These are phyloP conservation scores for Starmerella sirachaensis DNA, from an alignment of 805 yeast species.

Conservation along the genomic window DNA sequence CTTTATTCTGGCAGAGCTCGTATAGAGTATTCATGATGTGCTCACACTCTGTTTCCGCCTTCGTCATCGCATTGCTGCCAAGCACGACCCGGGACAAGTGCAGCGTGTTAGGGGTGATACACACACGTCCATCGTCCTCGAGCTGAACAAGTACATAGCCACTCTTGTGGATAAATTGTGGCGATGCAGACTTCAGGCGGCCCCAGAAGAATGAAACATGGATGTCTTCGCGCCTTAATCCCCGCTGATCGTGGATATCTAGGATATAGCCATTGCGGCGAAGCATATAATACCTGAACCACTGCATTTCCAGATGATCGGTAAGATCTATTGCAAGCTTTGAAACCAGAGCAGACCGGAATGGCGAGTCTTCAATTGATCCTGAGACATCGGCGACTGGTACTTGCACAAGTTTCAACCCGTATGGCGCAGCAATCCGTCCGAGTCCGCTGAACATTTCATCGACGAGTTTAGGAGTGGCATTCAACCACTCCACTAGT, in stretches of 20 bases:
- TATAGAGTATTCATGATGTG: slow-evolving; percentile 7
- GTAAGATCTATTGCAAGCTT: slow-evolving; percentile 47
- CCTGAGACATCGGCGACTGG: slow-evolving; percentile 83
- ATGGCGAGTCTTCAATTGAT: slow-evolving; percentile 67
- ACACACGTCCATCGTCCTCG: slow-evolving; percentile 62
- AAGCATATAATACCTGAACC: slow-evolving; percentile 66
- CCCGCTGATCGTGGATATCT: slow-evolving; percentile 45
- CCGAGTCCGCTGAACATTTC: slow-evolving; percentile 69
- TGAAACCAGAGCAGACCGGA: slow-evolving; percentile 71
- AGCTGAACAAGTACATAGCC: slow-evolving; percentile 87
- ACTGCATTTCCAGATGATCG: slow-evolving; percentile 30
- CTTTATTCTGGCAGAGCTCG: slow-evolving; percentile 6
- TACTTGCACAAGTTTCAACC: slow-evolving; percentile 67
- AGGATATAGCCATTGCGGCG: slow-evolving; percentile 61
- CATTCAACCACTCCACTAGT: slow-evolving; percentile 82
- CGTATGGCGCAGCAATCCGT: slow-evolving; percentile 73
- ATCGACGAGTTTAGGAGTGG: slow-evolving; percentile 75
- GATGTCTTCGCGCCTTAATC: slow-evolving; percentile 43
- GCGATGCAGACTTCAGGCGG: slow-evolving; percentile 29
- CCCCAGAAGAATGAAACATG: slow-evolving; percentile 89
- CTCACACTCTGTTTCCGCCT: slow-evolving; percentile 18
- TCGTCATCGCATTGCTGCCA: slow-evolving; percentile 13
- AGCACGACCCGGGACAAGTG: slow-evolving; percentile 48
- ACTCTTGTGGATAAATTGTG: slow-evolving; percentile 81
- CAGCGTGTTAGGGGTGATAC: slow-evolving; percentile 76